Percentiles rank a stretch among this genome's conserved stretches.
phyloP scores from a whole-genome alignment of 305 asterid genomes.

The Ilex paraguariensis region DNA sequence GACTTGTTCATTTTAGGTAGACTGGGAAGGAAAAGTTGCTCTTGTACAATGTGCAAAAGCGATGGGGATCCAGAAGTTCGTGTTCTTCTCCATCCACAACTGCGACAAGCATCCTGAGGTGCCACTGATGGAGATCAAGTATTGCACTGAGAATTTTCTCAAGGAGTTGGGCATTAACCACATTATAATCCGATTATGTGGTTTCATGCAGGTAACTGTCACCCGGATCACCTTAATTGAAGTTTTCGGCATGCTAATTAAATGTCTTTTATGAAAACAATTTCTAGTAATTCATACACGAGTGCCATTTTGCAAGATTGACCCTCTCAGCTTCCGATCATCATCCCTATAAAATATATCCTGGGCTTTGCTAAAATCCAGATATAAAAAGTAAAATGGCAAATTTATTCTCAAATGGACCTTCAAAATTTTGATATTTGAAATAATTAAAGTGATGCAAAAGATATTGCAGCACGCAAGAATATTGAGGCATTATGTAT shows the following conservation, averaged over 20 bases:
- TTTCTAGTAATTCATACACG: too few relatives aligned
- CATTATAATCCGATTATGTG: constrained; percentile 75
- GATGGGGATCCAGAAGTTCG: constrained; percentile 83
- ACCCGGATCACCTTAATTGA: neutral
- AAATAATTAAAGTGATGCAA: too few relatives aligned
- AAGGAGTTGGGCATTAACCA: constrained; percentile 76
- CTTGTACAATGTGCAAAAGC: constrained; percentile 98
- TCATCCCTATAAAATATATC: too few relatives aligned
- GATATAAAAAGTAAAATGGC: too few relatives aligned
- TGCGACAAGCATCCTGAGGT: constrained; percentile 99
- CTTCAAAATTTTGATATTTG: too few relatives aligned
- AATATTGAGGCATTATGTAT: too few relatives aligned
- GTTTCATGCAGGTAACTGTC: constrained; percentile 85
- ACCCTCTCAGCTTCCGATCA: too few relatives aligned
- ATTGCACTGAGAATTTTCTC: constrained; percentile 87
- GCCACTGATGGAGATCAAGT: constrained; percentile 97
- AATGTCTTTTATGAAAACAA: neutral
- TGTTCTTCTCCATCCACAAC: constrained; percentile 93
- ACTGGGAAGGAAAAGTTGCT: constrained; percentile 99
- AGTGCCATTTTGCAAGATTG: too few relatives aligned
- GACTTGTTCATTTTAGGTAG: constrained; percentile 67
- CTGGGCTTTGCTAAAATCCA: too few relatives aligned
- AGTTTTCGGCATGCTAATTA: constrained; percentile 5
- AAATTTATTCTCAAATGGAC: too few relatives aligned
- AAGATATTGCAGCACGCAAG: too few relatives aligned